Base-by-base conservation (phyloP, 2,329 filamentous ascomycete genomes). In the Sporothrix mexicana region DNA sequence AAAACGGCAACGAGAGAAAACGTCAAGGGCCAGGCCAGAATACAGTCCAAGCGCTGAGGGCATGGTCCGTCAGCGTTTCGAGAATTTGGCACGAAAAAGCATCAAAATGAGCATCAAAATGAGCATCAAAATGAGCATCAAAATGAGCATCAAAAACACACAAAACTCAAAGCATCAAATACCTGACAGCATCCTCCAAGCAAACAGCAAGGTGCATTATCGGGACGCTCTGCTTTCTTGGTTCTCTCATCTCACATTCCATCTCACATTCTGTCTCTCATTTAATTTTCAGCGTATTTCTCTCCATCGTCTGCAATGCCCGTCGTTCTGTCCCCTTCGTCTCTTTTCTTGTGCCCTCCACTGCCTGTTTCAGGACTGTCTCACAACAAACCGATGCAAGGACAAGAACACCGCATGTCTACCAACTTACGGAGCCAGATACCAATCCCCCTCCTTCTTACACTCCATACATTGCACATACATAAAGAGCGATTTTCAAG, bases 351-450 rank as follows among this genome's bases (percentile, higher is more conserved):
- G 53, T 62, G 36, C 55, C n/a, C 17, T 51, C 41, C 17, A 36
- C 55, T 55, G 9, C 41, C 36, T 64, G 72, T 73, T 73, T 73
- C 72, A 73, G 62, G 69, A 69, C 72, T 71, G 72, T 73, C 69
- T 73, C 72, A 73, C 72, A 55, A 71, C 55, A 41, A 43, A 30
- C 51, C 30, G 49, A 57, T 69, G 30, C 51, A 69, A 69, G 64
- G 64, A 51, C 43, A 51, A 41, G 45, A 47, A n/a, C 62, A 67
- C 20, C 17, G 17, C 41, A 47, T 43, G 20, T 55, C 53, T 36
- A 43, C 17, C 10, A 25, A 25, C 55, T 7, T 36, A 36, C 30
- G 30, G 30, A 36, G 30, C 7, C 30, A 36, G 30, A 36, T 36
- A 36, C 30, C 30, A 36, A 15, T 7, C 55, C 64, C 64, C 64